phyloP scores from a whole-genome alignment of 768 basidiomycete genomes.

The Lactifluus pinguis region DNA sequence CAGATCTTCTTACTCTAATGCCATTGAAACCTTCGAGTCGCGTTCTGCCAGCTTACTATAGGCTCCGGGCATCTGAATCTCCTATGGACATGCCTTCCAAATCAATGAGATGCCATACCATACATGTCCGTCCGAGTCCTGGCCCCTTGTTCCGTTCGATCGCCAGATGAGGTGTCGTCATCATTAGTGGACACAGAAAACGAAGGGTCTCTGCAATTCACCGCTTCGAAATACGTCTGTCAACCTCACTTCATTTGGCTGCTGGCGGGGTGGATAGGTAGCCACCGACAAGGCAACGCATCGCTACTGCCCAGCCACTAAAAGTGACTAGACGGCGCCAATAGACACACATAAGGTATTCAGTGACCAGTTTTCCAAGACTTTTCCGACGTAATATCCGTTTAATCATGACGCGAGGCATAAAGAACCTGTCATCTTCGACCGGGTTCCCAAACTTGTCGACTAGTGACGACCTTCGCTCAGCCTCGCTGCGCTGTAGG shows the following conservation, averaged over 20 bases:
- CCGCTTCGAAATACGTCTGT: not conserved
- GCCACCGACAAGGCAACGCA: not conserved
- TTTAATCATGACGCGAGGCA: not conserved
- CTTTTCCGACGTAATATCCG: conserved; percentile 1
- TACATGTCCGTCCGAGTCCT: not conserved
- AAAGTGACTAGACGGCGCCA: not conserved
- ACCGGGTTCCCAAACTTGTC: not conserved
- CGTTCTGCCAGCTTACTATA: not conserved
- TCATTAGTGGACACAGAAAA: not conserved
- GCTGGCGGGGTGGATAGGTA: not conserved
- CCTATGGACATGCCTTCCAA: not conserved
- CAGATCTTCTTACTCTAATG: no score
- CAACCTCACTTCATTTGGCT: not conserved
- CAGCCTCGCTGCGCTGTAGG: not conserved
- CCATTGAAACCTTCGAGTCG: not conserved
- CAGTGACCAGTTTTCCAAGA: not conserved
- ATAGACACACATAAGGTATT: not conserved
- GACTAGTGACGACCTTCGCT: not conserved
- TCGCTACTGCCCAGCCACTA: not conserved
- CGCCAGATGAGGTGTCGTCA: not conserved
- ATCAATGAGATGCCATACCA: not conserved
- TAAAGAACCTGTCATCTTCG: not conserved
- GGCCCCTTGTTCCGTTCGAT: not conserved
- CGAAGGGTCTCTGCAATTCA: not conserved
- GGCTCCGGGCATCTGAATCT: not conserved